Conservation (phyloP, 2,329 filamentous ascomycete species). For the Apiospora pterosperma region DNA sequence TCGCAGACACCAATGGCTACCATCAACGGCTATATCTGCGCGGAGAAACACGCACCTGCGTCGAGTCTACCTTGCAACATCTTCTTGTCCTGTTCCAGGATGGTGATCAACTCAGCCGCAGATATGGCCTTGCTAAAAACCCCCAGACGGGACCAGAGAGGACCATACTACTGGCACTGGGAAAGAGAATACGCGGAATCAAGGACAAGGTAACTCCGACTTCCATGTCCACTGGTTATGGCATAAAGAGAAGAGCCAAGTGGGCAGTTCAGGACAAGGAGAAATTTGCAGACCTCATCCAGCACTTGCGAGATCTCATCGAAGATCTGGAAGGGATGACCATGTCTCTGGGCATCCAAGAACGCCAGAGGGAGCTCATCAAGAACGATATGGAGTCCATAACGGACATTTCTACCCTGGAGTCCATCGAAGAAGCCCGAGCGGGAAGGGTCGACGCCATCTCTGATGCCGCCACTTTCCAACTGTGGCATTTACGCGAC, state of each 20-base stretch:
- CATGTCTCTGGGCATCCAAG: background rate
- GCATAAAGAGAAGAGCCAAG: background rate
- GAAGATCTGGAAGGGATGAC: slow-evolving; percentile 7
- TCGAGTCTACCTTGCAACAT: background rate
- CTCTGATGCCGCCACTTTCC: background rate
- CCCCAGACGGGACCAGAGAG: background rate
- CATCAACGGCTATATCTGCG: background rate
- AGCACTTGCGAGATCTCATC: slow-evolving; percentile 8
- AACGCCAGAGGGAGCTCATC: background rate
- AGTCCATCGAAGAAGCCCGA: background rate
- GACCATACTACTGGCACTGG: background rate
- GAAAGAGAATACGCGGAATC: background rate
- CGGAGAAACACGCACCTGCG: background rate
- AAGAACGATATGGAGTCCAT: background rate
- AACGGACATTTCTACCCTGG: background rate
- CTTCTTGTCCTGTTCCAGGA: background rate
- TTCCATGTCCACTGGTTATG: background rate
- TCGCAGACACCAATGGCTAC: background rate
- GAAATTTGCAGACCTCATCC: slow-evolving; percentile 7
- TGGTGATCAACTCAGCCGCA: background rate
- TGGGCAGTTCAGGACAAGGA: slow-evolving; percentile 8
- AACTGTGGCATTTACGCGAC: background rate
- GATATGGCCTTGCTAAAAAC: background rate
- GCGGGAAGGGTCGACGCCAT: background rate
- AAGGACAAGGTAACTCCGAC: background rate